phyloP scores from a whole-genome alignment of 2,329 filamentous ascomycete genomes.

The Monosporascus cannonballus region DNA sequence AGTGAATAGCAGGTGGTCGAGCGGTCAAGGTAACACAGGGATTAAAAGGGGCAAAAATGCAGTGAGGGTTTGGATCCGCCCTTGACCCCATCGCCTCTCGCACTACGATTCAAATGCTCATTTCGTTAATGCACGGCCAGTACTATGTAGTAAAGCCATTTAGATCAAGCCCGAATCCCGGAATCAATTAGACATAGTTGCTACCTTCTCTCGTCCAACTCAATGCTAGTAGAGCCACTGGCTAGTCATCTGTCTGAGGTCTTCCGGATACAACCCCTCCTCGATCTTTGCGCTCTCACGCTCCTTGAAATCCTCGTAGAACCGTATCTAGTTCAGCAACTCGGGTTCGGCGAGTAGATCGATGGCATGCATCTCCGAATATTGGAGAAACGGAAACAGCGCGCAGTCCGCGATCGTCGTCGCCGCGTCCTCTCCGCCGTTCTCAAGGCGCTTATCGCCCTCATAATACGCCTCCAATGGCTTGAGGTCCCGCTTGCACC shows the following conservation, averaged over 20 bases:
- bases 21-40: too few relatives aligned
- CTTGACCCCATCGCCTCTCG: too few relatives aligned
- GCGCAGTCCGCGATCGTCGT: constrained; percentile 4
- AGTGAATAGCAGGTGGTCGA: not conserved
- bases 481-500: not conserved
- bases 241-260: too few relatives aligned
- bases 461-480: constrained; percentile 3
- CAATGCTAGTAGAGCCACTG: too few relatives aligned
- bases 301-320: constrained; percentile 1
- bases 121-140: too few relatives aligned
- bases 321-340: constrained; percentile 2
- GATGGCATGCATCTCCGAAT: constrained; percentile 1
- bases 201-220: too few relatives aligned
- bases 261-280: constrained; percentile 1
- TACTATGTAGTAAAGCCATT: too few relatives aligned
- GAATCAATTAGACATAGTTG: too few relatives aligned
- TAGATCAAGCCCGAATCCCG: too few relatives aligned
- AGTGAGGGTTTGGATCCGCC: too few relatives aligned
- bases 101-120: too few relatives aligned
- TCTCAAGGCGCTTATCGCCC: not conserved
- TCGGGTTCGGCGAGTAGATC: constrained; percentile 1
- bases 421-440: not conserved
- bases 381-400: constrained; percentile 3
- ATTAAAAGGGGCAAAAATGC: too few relatives aligned
- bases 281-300: constrained; percentile 3